Percentiles rank a stretch among this genome's conserved stretches.
Evolutionary conservation across 495 filamentous ascomycete genomes (phyloP).

Genomic region (Aspergillus mulundensis): DNA sequence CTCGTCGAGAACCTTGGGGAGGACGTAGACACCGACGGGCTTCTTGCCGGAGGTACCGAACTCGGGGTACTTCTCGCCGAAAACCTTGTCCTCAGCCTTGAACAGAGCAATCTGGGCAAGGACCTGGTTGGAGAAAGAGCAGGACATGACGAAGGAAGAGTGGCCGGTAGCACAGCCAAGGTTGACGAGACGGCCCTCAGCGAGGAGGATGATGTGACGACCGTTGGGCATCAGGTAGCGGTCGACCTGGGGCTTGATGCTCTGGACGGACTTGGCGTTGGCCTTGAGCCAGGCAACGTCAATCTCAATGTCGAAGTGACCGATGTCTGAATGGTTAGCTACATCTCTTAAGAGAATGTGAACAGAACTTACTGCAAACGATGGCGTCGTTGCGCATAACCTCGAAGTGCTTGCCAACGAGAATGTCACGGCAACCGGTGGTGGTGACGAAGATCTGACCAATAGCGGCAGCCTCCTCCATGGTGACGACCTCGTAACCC

Average conservation of each 20-base stretch:
- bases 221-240: slow-evolving; percentile 92
- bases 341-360: background rate
- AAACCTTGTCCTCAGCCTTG: slow-evolving; percentile 85
- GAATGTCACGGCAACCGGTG: slow-evolving; percentile 97
- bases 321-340: slow-evolving; percentile 67
- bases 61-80: slow-evolving; percentile 90
- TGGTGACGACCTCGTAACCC: slow-evolving; percentile 92
- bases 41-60: slow-evolving; percentile 92
- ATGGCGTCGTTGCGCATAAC: slow-evolving; percentile 98
- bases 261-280: slow-evolving; percentile 85
- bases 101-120: slow-evolving; percentile 97
- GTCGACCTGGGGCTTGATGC: slow-evolving; percentile 99
- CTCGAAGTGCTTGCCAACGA: slow-evolving; percentile 89
- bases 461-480: slow-evolving; percentile 84
- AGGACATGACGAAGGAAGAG: slow-evolving; percentile 99
- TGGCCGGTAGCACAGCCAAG: slow-evolving; percentile 97
- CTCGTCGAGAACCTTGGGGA: slow-evolving; percentile 98
- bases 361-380: slow-evolving; percentile 79
- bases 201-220: slow-evolving; percentile 95
- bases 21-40: slow-evolving; percentile 86
- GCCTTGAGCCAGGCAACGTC: slow-evolving; percentile 99
- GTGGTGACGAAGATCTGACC: slow-evolving; percentile 99
- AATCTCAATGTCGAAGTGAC: slow-evolving; percentile 99
- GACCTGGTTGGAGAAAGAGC: slow-evolving; percentile 99
- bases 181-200: slow-evolving; percentile 98